phyloP scores from a whole-genome alignment of 1,284 basidiomycete species.

The Pascua guehoae region DNA sequence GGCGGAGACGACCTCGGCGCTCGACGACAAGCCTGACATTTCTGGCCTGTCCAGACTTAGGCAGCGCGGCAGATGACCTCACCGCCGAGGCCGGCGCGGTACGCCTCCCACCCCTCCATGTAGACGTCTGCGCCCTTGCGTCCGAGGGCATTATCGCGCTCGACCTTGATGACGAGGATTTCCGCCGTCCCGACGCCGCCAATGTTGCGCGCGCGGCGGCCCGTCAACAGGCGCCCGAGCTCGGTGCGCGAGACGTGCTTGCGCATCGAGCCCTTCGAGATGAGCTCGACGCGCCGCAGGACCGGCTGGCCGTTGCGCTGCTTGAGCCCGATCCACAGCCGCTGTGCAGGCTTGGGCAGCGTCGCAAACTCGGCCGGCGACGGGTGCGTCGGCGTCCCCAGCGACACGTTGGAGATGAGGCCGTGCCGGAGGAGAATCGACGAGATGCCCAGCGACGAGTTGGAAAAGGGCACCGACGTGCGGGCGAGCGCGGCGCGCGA shows the following conservation, averaged over 20 bases:
- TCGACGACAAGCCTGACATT: not conserved
- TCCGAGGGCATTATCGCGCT: slow-evolving; percentile 17
- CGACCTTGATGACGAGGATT: slow-evolving; percentile 41
- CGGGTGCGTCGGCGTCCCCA: slow-evolving; percentile 40
- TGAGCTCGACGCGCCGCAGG: slow-evolving; percentile 36
- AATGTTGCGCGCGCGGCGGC: slow-evolving; percentile 44
- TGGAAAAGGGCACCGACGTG: slow-evolving; percentile 45
- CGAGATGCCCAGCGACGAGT: slow-evolving; percentile 40
- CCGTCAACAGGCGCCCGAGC: slow-evolving; percentile 42
- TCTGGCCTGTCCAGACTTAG: too few relatives aligned
- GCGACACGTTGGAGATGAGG: slow-evolving; percentile 43
- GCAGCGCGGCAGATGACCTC: slow-evolving; percentile 45
- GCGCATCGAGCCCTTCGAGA: slow-evolving; percentile 41
- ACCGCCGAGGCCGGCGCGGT: slow-evolving; percentile 46
- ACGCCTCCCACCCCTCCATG: slow-evolving; percentile 50
- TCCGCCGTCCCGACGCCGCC: slow-evolving; percentile 46
- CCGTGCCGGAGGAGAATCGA: slow-evolving; percentile 47
- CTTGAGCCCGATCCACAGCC: slow-evolving; percentile 47
- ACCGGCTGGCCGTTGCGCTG: slow-evolving; percentile 46
- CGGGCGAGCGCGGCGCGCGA: slow-evolving; percentile 40
- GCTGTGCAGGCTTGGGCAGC: slow-evolving; percentile 30
- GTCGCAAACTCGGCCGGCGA: slow-evolving; percentile 33
- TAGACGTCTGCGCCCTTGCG: slow-evolving; percentile 29
- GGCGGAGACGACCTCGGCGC: not conserved
- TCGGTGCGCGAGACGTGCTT: slow-evolving; percentile 37